Percentiles rank a stretch among this genome's conserved stretches.
Evolutionary conservation across 148 eudicot species (phyloP).

Genomic region (Linanthus parryae): DNA sequence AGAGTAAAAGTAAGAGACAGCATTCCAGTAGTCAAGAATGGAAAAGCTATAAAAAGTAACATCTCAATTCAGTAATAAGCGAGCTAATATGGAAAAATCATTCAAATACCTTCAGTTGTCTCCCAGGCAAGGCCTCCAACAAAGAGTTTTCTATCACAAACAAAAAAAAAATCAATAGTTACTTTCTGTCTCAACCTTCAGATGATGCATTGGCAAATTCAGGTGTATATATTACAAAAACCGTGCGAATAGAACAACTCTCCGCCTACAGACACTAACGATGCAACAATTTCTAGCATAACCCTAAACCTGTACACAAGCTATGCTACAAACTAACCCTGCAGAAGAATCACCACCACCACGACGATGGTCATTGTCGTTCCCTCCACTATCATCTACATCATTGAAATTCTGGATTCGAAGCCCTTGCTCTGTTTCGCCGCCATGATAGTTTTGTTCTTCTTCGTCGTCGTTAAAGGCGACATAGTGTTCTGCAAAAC

Average conservation of each 20-base stretch:
- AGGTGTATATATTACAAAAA: conserved; percentile 10
- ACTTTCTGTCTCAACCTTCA: conserved; percentile 8
- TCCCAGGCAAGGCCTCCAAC: conserved; percentile 63
- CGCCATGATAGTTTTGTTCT: conserved; percentile 6
- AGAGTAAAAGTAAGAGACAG: no score
- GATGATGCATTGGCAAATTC: conserved; percentile 1
- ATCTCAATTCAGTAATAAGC: no score
- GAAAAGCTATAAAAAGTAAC: no score
- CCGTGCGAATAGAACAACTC: conserved; percentile 14
- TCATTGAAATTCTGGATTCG: conserved; percentile 3
- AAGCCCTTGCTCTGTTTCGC: conserved; percentile 11
- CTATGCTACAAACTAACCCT: conserved; percentile 42
- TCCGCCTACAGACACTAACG: conserved; percentile 9
- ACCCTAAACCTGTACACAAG: conserved; percentile 19
- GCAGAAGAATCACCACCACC: conserved; percentile 25
- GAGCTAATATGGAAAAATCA: not conserved
- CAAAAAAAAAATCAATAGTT: conserved; percentile 39
- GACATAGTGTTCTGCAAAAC: conserved; percentile 11
- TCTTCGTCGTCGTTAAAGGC: conserved; percentile 18
- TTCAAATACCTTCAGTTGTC: conserved; percentile 38
- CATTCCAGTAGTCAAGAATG: no score
- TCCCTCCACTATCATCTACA: conserved; percentile 15
- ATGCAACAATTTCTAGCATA: conserved; percentile 14
- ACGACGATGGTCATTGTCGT: conserved; percentile 3
- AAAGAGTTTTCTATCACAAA: conserved; percentile 49